phyloP scores from a whole-genome alignment of 2,329 filamentous ascomycete species.

The Trichoderma semiorbis region DNA sequence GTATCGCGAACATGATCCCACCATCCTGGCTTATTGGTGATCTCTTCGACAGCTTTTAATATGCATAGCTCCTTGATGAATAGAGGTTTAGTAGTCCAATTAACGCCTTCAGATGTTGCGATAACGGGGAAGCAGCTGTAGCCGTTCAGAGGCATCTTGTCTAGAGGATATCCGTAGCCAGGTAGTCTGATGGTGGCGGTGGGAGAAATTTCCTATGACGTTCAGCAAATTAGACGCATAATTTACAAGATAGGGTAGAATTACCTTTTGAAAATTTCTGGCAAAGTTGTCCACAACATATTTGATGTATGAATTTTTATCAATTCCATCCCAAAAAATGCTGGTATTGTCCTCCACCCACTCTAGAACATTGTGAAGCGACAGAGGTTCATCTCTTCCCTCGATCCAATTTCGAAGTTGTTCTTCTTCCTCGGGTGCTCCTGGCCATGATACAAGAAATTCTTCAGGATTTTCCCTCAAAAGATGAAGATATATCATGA shows the following conservation, averaged over 20 bases:
- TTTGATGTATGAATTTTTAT: too few species aligned
- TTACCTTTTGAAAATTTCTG: background rate
- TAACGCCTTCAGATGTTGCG: too few species aligned
- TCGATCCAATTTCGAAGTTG: background rate
- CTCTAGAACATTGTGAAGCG: rapidly evolving
- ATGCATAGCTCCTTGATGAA: background rate
- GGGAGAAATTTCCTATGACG: background rate
- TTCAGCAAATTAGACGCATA: background rate
- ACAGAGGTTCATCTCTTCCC: background rate
- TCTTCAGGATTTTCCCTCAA: too few species aligned
- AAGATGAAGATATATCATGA: too few species aligned
- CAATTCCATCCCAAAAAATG: too few species aligned
- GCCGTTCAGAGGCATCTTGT: too few species aligned
- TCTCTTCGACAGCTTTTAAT: background rate
- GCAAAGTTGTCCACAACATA: too few species aligned
- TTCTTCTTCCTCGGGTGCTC: background rate
- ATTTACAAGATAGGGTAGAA: rapidly evolving
- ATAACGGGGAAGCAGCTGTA: too few species aligned
- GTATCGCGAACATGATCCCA: rapidly evolving
- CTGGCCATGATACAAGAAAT: too few species aligned
- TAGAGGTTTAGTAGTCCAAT: background rate
- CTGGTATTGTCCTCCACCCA: background rate
- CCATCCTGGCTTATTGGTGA: background rate
- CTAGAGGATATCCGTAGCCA: background rate
- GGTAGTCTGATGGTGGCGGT: background rate